These are phyloP conservation scores for Cryptosporidium ubiquitum DNA, from an alignment of 169 alveolate species.

Conservation along the genomic window DNA sequence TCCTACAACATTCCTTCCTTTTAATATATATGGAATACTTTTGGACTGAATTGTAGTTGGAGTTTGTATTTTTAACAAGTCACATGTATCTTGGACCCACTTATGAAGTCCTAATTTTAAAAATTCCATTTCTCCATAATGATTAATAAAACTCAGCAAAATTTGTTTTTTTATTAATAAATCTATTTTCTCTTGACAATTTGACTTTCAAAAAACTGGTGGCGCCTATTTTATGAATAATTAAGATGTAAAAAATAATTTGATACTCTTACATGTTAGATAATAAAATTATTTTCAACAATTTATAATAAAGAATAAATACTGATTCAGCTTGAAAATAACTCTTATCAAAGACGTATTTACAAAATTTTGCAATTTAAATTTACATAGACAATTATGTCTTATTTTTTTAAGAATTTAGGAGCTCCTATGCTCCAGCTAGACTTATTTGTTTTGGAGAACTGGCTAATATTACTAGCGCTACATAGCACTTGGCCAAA, in stretches of 20 bases:
- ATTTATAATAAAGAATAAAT: background rate
- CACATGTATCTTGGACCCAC: slow-evolving; percentile 62
- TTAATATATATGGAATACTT: slow-evolving; percentile 90
- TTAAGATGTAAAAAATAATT: background rate
- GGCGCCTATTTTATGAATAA: background rate
- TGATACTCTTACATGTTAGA: background rate
- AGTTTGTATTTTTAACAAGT: slow-evolving; percentile 76
- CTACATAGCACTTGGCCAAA: slow-evolving; percentile 55
- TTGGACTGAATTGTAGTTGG: slow-evolving; percentile 92
- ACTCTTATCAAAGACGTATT: too few relatives aligned
- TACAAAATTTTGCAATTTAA: background rate
- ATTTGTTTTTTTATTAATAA: background rate
- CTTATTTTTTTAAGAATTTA: too few relatives aligned
- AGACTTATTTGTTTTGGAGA: background rate
- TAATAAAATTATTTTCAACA: too few relatives aligned
- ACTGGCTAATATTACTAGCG: background rate
- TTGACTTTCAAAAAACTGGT: background rate
- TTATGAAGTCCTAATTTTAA: slow-evolving; percentile 30
- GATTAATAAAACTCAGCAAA: background rate
- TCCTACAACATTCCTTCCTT: slow-evolving; percentile 90
- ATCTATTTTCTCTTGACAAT: background rate
- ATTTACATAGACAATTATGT: background rate
- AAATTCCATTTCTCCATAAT: slow-evolving; percentile 26
- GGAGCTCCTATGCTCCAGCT: slow-evolving; percentile 16
- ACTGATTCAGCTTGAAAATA: background rate